These are phyloP conservation scores for Artemisia tridentata DNA, from an alignment of 129 eudicot species.

Conservation along the genomic window DNA sequence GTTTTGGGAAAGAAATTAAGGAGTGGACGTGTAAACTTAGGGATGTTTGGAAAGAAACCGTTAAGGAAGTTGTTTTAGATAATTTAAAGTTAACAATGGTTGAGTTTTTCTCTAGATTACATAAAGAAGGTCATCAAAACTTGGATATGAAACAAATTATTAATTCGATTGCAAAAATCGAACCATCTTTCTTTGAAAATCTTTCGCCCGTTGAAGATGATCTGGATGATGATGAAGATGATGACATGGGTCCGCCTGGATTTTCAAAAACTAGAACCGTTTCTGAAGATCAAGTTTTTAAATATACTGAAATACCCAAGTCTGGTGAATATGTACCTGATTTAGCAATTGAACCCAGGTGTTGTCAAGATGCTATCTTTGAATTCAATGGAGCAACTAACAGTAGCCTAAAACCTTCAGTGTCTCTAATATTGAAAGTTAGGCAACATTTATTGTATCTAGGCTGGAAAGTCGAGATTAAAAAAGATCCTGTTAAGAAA, in stretches of 20 bases:
- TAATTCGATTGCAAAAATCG: constrained; percentile 31
- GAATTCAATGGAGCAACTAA: constrained; percentile 18
- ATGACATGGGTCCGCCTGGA: constrained; percentile 38
- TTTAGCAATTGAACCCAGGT: constrained; percentile 38
- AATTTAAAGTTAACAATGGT: constrained; percentile 44
- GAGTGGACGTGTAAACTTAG: constrained; percentile 59
- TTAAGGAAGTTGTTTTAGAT: constrained; percentile 43
- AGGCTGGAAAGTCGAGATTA: constrained; percentile 61
- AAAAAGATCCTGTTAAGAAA: neutral
- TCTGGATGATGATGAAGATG: constrained; percentile 19
- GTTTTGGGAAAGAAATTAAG: constrained; percentile 38
- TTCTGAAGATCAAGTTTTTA: neutral
- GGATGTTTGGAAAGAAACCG: constrained; percentile 50
- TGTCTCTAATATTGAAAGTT: constrained; percentile 8
- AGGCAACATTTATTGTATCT: constrained; percentile 57
- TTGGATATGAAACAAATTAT: constrained; percentile 34
- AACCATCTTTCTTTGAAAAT: constrained; percentile 27
- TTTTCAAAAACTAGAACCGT: constrained; percentile 13
- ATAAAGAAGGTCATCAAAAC: constrained; percentile 30
- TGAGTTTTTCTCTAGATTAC: constrained; percentile 37
- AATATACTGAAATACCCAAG: constrained; percentile 14
- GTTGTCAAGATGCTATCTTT: constrained; percentile 46
- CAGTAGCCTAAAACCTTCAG: neutral
- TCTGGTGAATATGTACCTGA: constrained; percentile 13
- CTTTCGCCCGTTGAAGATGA: constrained; percentile 11